Evolutionary conservation across 352 stramenopile genomes (phyloP).

Genomic region (Globisporangium okanoganense): DNA sequence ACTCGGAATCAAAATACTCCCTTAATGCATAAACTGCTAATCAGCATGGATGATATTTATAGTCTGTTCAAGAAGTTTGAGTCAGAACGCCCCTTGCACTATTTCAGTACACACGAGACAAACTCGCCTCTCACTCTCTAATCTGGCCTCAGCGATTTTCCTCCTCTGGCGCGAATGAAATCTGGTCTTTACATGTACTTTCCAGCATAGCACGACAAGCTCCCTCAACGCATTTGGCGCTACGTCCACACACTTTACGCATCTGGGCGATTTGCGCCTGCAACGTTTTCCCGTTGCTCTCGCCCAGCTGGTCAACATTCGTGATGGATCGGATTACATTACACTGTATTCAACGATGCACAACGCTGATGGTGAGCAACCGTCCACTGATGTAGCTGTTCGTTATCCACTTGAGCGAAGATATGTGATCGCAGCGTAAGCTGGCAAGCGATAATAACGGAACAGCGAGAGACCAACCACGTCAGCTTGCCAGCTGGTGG

Average conservation of each 20-base stretch:
- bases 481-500: neutral
- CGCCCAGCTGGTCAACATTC: conserved; percentile 4
- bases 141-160: no score
- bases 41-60: neutral
- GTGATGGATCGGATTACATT: neutral
- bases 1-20: neutral
- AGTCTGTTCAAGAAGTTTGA: neutral
- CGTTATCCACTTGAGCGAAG: no score
- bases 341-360: neutral
- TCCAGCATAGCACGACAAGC: neutral
- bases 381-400: neutral
- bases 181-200: neutral
- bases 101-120: neutral
- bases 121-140: no score
- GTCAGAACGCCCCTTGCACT: neutral
- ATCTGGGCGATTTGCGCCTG: neutral
- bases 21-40: neutral
- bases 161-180: neutral
- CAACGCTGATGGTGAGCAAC: neutral
- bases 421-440: neutral
- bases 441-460: no score
- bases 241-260: neutral
- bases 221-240: neutral
- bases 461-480: no score
- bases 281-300: neutral